Evolutionary conservation across 2,329 filamentous ascomycete species (phyloP).

Genomic region (Aspergillus sp.): DNA sequence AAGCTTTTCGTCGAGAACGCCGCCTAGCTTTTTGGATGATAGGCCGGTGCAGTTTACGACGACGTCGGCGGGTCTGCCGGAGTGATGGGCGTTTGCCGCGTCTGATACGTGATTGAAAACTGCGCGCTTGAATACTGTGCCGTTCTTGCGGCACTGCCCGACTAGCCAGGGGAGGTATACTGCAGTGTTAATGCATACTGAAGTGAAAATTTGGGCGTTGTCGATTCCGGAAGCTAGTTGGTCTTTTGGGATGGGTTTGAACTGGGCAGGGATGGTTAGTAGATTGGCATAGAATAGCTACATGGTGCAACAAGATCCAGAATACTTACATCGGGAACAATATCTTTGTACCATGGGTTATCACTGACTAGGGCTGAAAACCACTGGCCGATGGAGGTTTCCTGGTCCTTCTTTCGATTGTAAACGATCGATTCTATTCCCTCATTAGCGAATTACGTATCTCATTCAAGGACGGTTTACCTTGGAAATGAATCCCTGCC

Average conservation of each 20-base stretch:
- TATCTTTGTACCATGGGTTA: slow-evolving; percentile 71
- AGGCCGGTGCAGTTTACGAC: slow-evolving; percentile 86
- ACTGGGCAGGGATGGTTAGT: slow-evolving; percentile 42
- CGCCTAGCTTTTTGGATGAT: slow-evolving; percentile 71
- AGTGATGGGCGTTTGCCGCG: slow-evolving; percentile 61
- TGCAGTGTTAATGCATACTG: slow-evolving; percentile 87
- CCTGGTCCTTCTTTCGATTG: slow-evolving; percentile 64
- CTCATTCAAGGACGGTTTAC: slow-evolving; percentile 36
- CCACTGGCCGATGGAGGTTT: slow-evolving; percentile 54
- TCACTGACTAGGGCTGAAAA: slow-evolving; percentile 67
- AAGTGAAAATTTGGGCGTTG: slow-evolving; percentile 73
- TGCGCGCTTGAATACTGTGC: slow-evolving; percentile 66
- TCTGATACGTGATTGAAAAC: slow-evolving; percentile 70
- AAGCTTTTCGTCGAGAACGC: slow-evolving; percentile 73
- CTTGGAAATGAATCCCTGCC: slow-evolving; percentile 77
- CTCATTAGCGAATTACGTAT: neutral
- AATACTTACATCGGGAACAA: slow-evolving; percentile 64
- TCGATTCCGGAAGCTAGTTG: slow-evolving; percentile 66
- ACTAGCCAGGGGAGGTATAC: slow-evolving; percentile 85
- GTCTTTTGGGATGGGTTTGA: slow-evolving; percentile 56
- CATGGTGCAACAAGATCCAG: neutral
- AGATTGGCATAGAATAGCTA: too few species aligned
- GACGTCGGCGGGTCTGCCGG: slow-evolving; percentile 60
- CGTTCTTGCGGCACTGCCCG: slow-evolving; percentile 73
- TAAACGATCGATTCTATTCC: slow-evolving; percentile 52